Conservation (phyloP, 768 basidiomycete species). For the Amanita molliuscula region DNA sequence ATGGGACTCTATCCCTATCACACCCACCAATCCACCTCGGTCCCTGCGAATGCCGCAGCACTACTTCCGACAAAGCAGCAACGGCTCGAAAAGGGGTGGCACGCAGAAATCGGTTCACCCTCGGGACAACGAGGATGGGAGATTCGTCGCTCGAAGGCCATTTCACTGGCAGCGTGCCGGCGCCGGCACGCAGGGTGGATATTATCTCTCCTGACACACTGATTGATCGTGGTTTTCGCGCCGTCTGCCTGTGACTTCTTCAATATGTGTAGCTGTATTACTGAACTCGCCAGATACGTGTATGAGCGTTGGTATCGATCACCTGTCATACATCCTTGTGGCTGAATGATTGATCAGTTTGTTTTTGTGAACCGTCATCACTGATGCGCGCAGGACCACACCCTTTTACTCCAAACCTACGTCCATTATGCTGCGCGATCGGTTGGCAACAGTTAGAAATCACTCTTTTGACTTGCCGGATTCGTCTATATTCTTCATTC, state of each 20-base stretch:
- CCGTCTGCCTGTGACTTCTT: neutral
- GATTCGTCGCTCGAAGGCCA: slow-evolving; percentile 1
- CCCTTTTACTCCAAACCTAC: slow-evolving; percentile 3
- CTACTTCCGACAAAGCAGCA: neutral
- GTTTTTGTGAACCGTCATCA: neutral
- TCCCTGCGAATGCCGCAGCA: neutral
- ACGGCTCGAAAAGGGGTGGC: neutral
- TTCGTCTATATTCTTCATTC: slow-evolving; percentile 37
- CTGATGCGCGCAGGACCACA: slow-evolving; percentile 14
- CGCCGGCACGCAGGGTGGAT: neutral
- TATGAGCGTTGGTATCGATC: neutral
- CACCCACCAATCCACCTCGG: slow-evolving; percentile 6
- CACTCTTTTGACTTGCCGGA: slow-evolving; percentile 19
- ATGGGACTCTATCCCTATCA: slow-evolving; percentile 29
- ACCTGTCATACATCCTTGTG: neutral
- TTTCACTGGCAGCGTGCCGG: neutral
- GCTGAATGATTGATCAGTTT: neutral
- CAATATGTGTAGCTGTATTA: neutral
- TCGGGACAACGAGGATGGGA: slow-evolving; percentile 6
- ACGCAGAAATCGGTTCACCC: neutral
- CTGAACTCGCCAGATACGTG: neutral
- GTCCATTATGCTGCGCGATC: neutral
- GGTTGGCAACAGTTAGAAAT: slow-evolving; percentile 21
- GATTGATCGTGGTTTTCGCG: neutral
- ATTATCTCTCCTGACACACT: neutral